A percentile compares a stretch with the other conserved stretches of the same genome.
Evolutionary conservation across 2,329 filamentous ascomycete genomes (phyloP).

Genomic region (Thermothelomyces thermophilus): DNA sequence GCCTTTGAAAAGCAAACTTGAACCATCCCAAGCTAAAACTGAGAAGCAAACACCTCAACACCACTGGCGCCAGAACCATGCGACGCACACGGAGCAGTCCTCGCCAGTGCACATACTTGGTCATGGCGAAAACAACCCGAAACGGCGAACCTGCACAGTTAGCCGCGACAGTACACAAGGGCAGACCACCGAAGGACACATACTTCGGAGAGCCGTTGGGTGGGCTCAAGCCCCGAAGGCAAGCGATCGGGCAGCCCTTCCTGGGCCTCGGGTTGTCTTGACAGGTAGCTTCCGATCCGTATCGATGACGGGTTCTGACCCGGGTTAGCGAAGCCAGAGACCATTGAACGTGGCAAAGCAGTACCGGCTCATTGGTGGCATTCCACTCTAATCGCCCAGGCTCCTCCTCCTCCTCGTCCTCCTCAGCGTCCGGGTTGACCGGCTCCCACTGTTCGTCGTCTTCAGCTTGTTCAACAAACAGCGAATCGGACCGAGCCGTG

Average conservation of each 20-base stretch:
- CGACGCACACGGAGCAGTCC: background rate
- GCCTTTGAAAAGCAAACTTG: slow-evolving; percentile 35
- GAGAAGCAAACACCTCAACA: background rate
- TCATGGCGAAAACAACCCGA: slow-evolving; percentile 30
- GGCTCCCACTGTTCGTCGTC: slow-evolving; percentile 70
- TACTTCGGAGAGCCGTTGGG: slow-evolving; percentile 67
- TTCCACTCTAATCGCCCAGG: slow-evolving; percentile 69
- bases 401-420: slow-evolving; percentile 58
- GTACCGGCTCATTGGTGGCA: slow-evolving; percentile 56
- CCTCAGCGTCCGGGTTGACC: slow-evolving; percentile 43
- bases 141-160: slow-evolving; percentile 27
- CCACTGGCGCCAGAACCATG: background rate
- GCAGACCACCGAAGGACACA: slow-evolving; percentile 25
- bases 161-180: slow-evolving; percentile 22
- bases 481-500: slow-evolving; percentile 41
- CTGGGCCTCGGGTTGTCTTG: slow-evolving; percentile 21
- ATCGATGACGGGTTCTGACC: slow-evolving; percentile 38
- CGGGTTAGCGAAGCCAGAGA: slow-evolving; percentile 26
- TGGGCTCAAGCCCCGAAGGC: slow-evolving; percentile 54
- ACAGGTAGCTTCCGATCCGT: slow-evolving; percentile 37
- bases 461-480: slow-evolving; percentile 61
- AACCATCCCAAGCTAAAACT: background rate
- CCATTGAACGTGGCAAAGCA: slow-evolving; percentile 1
- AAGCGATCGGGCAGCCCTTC: slow-evolving; percentile 16
- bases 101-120: background rate